phyloP scores from a whole-genome alignment of 2,329 filamentous ascomycete genomes.

The Colletotrichum theobromicola region DNA sequence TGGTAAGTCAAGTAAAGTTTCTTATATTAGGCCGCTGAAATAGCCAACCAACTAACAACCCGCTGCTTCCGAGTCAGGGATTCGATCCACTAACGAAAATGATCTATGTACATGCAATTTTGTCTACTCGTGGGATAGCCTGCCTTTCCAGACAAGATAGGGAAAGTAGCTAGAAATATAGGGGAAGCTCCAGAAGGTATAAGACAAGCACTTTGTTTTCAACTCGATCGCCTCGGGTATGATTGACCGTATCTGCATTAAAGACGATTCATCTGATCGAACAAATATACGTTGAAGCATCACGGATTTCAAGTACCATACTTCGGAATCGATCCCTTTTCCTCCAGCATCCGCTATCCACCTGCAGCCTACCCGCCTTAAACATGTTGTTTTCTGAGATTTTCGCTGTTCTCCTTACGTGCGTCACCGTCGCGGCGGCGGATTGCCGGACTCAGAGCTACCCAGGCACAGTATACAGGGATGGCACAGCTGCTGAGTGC shows the following conservation, averaged over 20 bases:
- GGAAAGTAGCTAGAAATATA: background rate
- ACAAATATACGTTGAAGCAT: no score
- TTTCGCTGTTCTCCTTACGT: background rate
- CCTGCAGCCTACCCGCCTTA: background rate
- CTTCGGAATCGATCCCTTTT: no score
- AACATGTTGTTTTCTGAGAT: background rate
- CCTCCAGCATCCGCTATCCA: background rate
- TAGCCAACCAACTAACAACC: background rate
- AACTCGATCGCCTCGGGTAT: no score
- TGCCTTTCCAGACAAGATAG: background rate
- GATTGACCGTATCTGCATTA: no score
- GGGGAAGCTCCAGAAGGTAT: background rate
- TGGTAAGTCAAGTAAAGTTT: background rate
- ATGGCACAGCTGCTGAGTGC: background rate
- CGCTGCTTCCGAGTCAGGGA: background rate
- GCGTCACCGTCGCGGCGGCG: background rate
- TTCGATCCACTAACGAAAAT: background rate
- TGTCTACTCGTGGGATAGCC: background rate
- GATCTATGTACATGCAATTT: background rate
- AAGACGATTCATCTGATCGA: no score
- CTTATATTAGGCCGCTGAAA: background rate
- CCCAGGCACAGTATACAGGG: background rate
- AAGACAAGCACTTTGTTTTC: background rate
- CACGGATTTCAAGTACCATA: no score
- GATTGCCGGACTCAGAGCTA: background rate